phyloP scores from a whole-genome alignment of 805 yeast species.

The Metschnikowia similis region DNA sequence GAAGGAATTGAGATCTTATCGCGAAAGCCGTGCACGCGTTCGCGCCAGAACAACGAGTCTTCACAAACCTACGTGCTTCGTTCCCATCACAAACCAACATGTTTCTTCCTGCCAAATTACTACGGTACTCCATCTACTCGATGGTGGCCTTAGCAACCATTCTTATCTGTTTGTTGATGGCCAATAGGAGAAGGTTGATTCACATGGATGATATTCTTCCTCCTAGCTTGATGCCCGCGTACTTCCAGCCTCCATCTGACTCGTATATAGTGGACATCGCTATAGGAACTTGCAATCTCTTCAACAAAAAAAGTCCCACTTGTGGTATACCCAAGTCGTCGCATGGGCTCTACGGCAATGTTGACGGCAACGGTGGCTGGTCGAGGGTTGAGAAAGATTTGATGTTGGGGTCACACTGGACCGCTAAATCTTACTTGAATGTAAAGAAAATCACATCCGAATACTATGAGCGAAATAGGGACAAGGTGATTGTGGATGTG shows the following conservation, averaged over 20 bases:
- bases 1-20: not conserved
- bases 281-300: conserved; percentile 29
- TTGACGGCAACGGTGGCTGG: conserved; percentile 32
- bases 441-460: conserved; percentile 23
- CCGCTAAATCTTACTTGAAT: conserved; percentile 36
- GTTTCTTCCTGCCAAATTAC: conserved; percentile 29
- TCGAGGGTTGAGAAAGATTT: conserved; percentile 44
- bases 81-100: conserved; percentile 2
- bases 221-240: conserved; percentile 27
- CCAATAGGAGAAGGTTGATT: conserved; percentile 38
- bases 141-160: conserved; percentile 16
- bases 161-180: conserved; percentile 26
- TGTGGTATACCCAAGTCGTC: conserved; percentile 14
- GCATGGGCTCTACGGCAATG: conserved; percentile 14
- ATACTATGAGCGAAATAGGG: conserved; percentile 18
- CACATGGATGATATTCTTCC: conserved; percentile 16
- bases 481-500: conserved; percentile 35
- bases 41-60: not conserved
- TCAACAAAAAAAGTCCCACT: conserved; percentile 6
- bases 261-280: conserved; percentile 38
- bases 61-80: not conserved
- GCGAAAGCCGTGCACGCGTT: not conserved
- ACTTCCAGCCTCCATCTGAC: conserved; percentile 41
- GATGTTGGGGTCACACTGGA: conserved; percentile 41
- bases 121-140: conserved; percentile 23